Percentiles rank a stretch among this genome's conserved stretches.
Evolutionary conservation across 768 basidiomycete species (phyloP).

Genomic region (Rhizopogon salebrosus): DNA sequence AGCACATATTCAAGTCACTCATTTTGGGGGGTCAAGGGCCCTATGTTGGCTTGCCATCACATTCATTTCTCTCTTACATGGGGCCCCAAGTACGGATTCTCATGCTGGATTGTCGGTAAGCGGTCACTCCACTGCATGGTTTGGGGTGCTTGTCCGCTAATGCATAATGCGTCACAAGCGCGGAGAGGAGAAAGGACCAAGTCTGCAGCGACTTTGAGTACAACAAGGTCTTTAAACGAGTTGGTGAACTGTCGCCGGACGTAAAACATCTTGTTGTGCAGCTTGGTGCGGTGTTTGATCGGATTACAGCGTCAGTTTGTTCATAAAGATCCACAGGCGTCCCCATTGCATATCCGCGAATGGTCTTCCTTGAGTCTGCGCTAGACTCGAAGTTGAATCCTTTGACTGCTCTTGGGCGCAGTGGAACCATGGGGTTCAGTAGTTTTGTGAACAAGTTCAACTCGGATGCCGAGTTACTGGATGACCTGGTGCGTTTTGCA

Average conservation of each 20-base stretch:
- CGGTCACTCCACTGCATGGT: not conserved
- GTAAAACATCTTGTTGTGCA: slow-evolving; percentile 85
- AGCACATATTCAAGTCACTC: slow-evolving; percentile 63
- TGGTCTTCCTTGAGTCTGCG: slow-evolving; percentile 81
- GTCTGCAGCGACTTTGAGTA: slow-evolving; percentile 78
- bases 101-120: slow-evolving; percentile 77
- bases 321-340: slow-evolving; percentile 39
- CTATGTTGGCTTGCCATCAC: slow-evolving; percentile 75
- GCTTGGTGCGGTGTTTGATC: slow-evolving; percentile 43
- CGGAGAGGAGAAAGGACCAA: slow-evolving; percentile 77
- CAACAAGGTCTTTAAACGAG: slow-evolving; percentile 58
- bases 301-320: not conserved
- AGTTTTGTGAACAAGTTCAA: slow-evolving; percentile 91
- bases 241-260: slow-evolving; percentile 52
- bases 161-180: slow-evolving; percentile 38
- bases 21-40: slow-evolving; percentile 75
- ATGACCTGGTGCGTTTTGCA: slow-evolving; percentile 64
- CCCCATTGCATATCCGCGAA: slow-evolving; percentile 88
- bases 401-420: slow-evolving; percentile 65
- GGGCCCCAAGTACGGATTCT: slow-evolving; percentile 76
- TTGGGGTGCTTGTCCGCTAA: not conserved
- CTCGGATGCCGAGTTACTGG: slow-evolving; percentile 86
- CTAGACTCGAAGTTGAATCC: slow-evolving; percentile 85
- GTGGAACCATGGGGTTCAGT: slow-evolving; percentile 60
- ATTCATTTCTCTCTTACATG: slow-evolving; percentile 76